A percentile compares a stretch with the other conserved stretches of the same genome.
phyloP scores from a whole-genome alignment of 352 stramenopile genomes.

The Phytophthora pseudosyringae region DNA sequence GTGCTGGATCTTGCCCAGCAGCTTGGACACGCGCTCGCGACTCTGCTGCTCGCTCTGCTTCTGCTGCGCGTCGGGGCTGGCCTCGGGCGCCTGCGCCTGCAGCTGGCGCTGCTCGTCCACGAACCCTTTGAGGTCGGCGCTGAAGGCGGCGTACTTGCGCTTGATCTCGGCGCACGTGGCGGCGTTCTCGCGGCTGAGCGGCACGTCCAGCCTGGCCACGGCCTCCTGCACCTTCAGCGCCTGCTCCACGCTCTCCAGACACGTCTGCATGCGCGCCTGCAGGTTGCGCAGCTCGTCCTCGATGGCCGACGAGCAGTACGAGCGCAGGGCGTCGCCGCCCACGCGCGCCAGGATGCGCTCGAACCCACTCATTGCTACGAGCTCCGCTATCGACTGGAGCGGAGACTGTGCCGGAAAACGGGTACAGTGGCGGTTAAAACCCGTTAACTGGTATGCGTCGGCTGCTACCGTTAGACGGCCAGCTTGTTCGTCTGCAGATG shows the following conservation, averaged over 20 bases:
- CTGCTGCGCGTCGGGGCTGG: constrained; percentile 3
- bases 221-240: constrained; percentile 66
- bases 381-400: constrained; percentile 13
- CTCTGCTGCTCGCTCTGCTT: constrained; percentile 40
- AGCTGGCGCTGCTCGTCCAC: constrained; percentile 69
- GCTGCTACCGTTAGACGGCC: too few relatives aligned
- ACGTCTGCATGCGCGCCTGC: constrained; percentile 65
- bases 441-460: too few relatives aligned
- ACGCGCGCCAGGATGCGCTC: constrained; percentile 78
- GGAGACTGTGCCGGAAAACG: background rate
- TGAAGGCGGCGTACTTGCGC: constrained; percentile 60
- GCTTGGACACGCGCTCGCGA: constrained; percentile 47
- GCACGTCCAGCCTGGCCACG: constrained; percentile 67
- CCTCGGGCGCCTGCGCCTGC: constrained; percentile 37
- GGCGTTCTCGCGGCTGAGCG: constrained; percentile 63
- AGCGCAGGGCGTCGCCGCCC: constrained; percentile 67
- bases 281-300: constrained; percentile 72
- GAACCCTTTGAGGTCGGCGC: constrained; percentile 50
- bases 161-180: constrained; percentile 59
- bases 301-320: constrained; percentile 81
- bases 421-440: constrained; percentile 8
- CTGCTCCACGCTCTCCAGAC: constrained; percentile 61
- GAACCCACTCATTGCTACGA: constrained; percentile 63
- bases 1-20: constrained; percentile 64
- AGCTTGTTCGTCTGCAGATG: too few relatives aligned